Evolutionary conservation across 2,329 filamentous ascomycete species (phyloP).

Genomic region (Chaetomium olivaceum): DNA sequence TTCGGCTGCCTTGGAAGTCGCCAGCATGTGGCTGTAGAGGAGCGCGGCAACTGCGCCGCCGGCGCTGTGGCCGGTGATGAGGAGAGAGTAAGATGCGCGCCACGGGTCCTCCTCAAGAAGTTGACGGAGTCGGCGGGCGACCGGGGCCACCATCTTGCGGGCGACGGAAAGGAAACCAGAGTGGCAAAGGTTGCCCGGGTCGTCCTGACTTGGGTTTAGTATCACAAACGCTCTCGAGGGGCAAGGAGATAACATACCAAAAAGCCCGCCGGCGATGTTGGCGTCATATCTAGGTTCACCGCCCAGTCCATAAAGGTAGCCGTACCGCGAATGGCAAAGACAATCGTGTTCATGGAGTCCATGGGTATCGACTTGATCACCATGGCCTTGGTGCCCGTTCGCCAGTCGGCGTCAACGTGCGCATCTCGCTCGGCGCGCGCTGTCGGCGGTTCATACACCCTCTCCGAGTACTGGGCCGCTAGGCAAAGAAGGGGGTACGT

Average conservation of each 20-base stretch:
- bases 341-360: constrained; percentile 74
- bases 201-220: constrained; percentile 50
- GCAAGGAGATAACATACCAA: constrained; percentile 41
- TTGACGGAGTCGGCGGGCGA: constrained; percentile 68
- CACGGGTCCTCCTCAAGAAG: constrained; percentile 71
- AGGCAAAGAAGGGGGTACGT: constrained; percentile 77
- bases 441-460: constrained; percentile 68
- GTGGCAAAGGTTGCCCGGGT: constrained; percentile 75
- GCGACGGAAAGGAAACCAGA: constrained; percentile 77
- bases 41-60: constrained; percentile 81
- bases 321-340: constrained; percentile 81
- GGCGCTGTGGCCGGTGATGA: constrained; percentile 85
- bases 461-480: constrained; percentile 74
- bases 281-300: constrained; percentile 73
- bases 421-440: constrained; percentile 62
- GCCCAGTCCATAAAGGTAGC: constrained; percentile 84
- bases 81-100: constrained; percentile 65
- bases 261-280: constrained; percentile 66
- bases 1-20: constrained; percentile 51
- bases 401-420: constrained; percentile 71
- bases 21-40: constrained; percentile 79
- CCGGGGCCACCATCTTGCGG: constrained; percentile 70
- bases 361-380: constrained; percentile 78
- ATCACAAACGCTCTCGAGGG: background rate
- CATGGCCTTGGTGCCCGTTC: constrained; percentile 79